These are phyloP conservation scores for Candida hispaniensis DNA, from an alignment of 805 yeast genomes.

Conservation along the genomic window DNA sequence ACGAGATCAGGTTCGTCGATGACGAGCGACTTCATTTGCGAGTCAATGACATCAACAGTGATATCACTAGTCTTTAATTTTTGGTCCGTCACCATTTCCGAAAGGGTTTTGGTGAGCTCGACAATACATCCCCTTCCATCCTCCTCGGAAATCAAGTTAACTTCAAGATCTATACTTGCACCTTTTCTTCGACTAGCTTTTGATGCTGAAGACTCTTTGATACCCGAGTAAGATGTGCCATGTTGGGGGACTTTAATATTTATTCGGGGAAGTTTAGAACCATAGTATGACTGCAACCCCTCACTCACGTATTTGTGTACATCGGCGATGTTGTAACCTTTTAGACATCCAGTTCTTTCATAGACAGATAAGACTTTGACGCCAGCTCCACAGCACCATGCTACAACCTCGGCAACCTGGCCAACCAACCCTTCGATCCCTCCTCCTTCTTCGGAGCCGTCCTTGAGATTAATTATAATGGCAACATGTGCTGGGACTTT, in stretches of 20 bases:
- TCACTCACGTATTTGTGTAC: conserved; percentile 45
- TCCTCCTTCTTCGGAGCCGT: conserved; percentile 78
- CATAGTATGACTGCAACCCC: conserved; percentile 62
- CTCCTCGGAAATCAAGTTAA: conserved; percentile 55
- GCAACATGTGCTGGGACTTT: conserved; percentile 75
- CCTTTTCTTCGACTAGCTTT: background rate
- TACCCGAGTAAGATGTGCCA: conserved; percentile 22
- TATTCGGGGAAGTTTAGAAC: conserved; percentile 56
- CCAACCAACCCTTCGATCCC: conserved; percentile 74
- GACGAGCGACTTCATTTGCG: conserved; percentile 45
- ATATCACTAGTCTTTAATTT: conserved; percentile 58
- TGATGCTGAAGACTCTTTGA: conserved; percentile 18
- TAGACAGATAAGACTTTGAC: conserved; percentile 60
- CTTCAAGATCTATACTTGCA: conserved; percentile 34
- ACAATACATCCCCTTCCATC: conserved; percentile 90
- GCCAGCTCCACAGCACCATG: conserved; percentile 91
- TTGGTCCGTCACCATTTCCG: conserved; percentile 54
- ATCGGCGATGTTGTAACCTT: conserved; percentile 30
- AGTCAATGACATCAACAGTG: conserved; percentile 61
- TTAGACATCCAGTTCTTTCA: conserved; percentile 65
- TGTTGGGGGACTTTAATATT: conserved; percentile 55
- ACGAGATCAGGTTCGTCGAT: conserved; percentile 91
- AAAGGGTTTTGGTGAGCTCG: conserved; percentile 75
- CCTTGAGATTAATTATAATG: conserved; percentile 59
- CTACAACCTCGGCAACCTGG: conserved; percentile 63